Evolutionary conservation across 805 yeast genomes (phyloP).

Genomic region (Candida ulmi): DNA sequence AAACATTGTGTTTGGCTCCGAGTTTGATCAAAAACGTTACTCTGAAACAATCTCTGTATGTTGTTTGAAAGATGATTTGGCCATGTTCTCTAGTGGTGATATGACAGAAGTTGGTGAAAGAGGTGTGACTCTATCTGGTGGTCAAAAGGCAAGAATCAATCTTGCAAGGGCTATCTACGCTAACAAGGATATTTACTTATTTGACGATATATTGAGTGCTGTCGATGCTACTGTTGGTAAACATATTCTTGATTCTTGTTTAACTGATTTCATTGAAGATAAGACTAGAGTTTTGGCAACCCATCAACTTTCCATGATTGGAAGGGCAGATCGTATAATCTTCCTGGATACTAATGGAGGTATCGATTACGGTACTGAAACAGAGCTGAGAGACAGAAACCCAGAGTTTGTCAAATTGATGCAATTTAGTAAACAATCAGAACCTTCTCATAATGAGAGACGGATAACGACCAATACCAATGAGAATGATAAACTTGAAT

Average conservation of each 20-base stretch:
- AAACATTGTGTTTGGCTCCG: conserved; percentile 75
- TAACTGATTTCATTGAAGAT: conserved; percentile 44
- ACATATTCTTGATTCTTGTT: conserved; percentile 60
- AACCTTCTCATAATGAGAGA: no score
- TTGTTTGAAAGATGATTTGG: conserved; percentile 52
- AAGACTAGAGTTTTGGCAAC: conserved; percentile 73
- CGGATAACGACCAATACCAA: no score
- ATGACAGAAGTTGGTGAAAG: conserved; percentile 69
- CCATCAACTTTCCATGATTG: conserved; percentile 68
- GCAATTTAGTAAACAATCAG: conserved; percentile 24
- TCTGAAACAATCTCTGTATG: conserved; percentile 50
- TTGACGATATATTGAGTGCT: conserved; percentile 72
- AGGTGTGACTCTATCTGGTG: conserved; percentile 74
- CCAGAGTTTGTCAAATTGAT: conserved; percentile 43
- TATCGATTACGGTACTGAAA: conserved; percentile 53
- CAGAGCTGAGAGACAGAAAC: conserved; percentile 43
- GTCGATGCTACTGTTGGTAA: conserved; percentile 76
- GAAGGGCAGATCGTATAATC: conserved; percentile 60
- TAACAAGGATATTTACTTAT: conserved; percentile 49
- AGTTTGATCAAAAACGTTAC: conserved; percentile 8
- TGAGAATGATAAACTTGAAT: no score
- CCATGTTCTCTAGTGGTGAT: conserved; percentile 61
- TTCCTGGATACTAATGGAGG: conserved; percentile 60
- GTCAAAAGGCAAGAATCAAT: conserved; percentile 70
- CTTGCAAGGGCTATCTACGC: conserved; percentile 70